These are phyloP conservation scores for Lagenidium sp. DNA, from an alignment of 352 stramenopile genomes.

Conservation along the genomic window DNA sequence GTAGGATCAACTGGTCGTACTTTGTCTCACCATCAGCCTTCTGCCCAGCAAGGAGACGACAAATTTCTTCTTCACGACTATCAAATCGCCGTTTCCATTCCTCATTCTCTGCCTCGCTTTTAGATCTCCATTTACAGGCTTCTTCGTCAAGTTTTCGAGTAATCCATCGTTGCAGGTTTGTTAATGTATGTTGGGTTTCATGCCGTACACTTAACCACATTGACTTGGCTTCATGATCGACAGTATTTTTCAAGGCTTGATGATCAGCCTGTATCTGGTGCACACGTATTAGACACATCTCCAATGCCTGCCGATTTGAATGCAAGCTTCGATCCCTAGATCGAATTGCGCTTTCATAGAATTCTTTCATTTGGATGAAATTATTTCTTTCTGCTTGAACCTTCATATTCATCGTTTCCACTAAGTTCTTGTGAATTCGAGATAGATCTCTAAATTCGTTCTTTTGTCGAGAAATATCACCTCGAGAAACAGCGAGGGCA, in stretches of 20 bases:
- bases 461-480: conserved; percentile 27
- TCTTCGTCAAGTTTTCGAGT: conserved; percentile 4
- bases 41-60: conserved; percentile 23
- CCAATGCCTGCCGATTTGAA: conserved; percentile 1
- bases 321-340: background rate
- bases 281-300: conserved; percentile 4
- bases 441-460: conserved; percentile 58
- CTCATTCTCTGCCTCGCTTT: conserved; percentile 26
- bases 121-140: conserved; percentile 13
- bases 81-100: conserved; percentile 31
- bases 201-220: too few relatives aligned
- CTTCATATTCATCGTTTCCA: conserved; percentile 31
- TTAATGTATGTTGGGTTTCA: too few relatives aligned
- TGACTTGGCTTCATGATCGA: background rate
- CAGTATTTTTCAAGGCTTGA: conserved; percentile 6
- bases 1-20: conserved; percentile 31
- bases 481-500: conserved; percentile 17
- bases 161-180: conserved; percentile 5
- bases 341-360: conserved; percentile 12
- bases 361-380: conserved; percentile 9
- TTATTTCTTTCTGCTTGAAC: conserved; percentile 25
- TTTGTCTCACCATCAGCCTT: conserved; percentile 49
- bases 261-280: conserved; percentile 1
- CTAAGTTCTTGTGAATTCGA: conserved; percentile 59
- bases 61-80: conserved; percentile 45